phyloP scores from a whole-genome alignment of 352 stramenopile species.

The Aphanomyces invadans region DNA sequence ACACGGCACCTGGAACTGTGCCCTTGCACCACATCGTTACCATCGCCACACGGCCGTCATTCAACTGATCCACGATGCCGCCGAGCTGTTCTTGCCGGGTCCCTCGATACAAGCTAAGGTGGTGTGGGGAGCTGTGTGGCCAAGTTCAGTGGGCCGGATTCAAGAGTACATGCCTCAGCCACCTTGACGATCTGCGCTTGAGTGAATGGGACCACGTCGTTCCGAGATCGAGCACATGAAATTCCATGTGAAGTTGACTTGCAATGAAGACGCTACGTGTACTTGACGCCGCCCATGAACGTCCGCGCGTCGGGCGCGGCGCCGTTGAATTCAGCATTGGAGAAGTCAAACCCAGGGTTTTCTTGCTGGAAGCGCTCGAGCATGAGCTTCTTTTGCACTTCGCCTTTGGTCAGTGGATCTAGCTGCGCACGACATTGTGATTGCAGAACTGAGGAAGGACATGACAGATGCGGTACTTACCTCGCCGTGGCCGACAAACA shows the following conservation, averaged over 20 bases:
- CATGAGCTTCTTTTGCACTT: conserved; percentile 95
- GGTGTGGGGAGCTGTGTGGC: too few relatives aligned
- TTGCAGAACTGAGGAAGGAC: neutral
- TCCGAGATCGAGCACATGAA: too few relatives aligned
- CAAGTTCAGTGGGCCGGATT: too few relatives aligned
- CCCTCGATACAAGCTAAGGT: too few relatives aligned
- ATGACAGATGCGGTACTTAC: conserved; percentile 25
- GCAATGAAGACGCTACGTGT: conserved; percentile 38
- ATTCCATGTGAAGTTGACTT: neutral
- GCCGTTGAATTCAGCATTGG: conserved; percentile 95
- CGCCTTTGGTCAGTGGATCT: conserved; percentile 86
- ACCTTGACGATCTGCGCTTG: too few relatives aligned
- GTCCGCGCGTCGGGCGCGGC: conserved; percentile 90
- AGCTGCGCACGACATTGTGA: conserved; percentile 35
- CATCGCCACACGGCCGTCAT: neutral
- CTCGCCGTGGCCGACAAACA: conserved; percentile 82
- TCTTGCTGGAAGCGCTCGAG: conserved; percentile 97
- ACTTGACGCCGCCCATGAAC: conserved; percentile 96
- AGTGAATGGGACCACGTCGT: too few relatives aligned
- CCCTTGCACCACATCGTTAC: conserved; percentile 26
- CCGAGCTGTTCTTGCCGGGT: too few relatives aligned
- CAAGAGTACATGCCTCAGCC: too few relatives aligned
- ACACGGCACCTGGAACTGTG: conserved; percentile 25
- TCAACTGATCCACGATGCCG: neutral
- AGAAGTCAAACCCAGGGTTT: conserved; percentile 98